Evolutionary conservation across 179 eudicot genomes (phyloP).

Genomic region (Kewa caespitosa): DNA sequence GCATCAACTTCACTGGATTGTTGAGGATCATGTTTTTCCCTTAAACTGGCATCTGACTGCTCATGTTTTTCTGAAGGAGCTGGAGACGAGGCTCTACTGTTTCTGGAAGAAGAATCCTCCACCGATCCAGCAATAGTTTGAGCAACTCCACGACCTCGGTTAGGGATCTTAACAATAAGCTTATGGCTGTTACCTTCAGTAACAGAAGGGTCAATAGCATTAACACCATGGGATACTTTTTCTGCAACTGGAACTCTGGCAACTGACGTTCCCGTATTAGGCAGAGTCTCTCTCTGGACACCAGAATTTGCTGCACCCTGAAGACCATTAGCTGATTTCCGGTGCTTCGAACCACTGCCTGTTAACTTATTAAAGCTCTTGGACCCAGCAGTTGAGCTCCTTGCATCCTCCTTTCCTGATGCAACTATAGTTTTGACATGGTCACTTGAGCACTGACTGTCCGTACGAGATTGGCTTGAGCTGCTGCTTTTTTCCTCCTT

Average conservation of each 20-base stretch:
- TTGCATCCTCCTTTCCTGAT: constrained; percentile 66
- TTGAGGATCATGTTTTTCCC: constrained; percentile 35
- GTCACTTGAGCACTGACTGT: constrained; percentile 75
- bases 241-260: constrained; percentile 41
- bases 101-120: constrained; percentile 46
- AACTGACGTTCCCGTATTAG: constrained; percentile 39
- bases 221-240: constrained; percentile 44
- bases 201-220: constrained; percentile 35
- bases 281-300: constrained; percentile 42
- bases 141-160: constrained; percentile 67
- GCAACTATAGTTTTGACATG: constrained; percentile 32
- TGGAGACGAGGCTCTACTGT: constrained; percentile 60
- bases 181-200: constrained; percentile 57
- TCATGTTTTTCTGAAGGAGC: constrained; percentile 46
- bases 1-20: constrained; percentile 27
- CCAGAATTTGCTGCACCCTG: constrained; percentile 36
- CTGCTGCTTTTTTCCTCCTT: constrained; percentile 82
- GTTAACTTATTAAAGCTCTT: constrained; percentile 45
- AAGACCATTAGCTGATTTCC: constrained; percentile 49
- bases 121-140: constrained; percentile 42
- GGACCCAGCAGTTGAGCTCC: constrained; percentile 65
- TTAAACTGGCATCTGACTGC: constrained; percentile 36
- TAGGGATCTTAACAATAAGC: constrained; percentile 72
- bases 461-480: constrained; percentile 74
- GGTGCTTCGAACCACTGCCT: constrained; percentile 48